Evolutionary conservation across 768 basidiomycete genomes (phyloP), one percentile per base, ranked within the genome.

Genomic region (Podaxis sp.): DNA sequence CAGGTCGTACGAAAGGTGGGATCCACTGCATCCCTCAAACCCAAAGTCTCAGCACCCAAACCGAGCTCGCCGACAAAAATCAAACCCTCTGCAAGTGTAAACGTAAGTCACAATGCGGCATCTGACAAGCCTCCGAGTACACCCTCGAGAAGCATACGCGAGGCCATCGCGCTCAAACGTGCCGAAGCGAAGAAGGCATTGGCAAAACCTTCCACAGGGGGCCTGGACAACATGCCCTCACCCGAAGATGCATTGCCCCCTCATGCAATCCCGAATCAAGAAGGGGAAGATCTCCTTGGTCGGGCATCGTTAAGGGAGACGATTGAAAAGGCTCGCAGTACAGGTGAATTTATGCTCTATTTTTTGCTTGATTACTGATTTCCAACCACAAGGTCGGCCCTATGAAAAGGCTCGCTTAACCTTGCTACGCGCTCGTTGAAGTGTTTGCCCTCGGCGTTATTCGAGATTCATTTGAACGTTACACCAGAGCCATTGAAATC

Each of bases 401-500:
- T 64, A 40, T 64, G 64, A 62, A 56, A 73, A 78, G 91, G 90
- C 65, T 77, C 82, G 38, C 76, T 93, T 67, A 93, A 93, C 73
- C 74, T 93, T 64, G 81, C 88, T 5, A 86, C 90, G 23, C 86
- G 92, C 62, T 83, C 82, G 52, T 74, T 94, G 62, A 81, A 79
- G 2, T 90, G 90, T 69, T 69, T 93, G 21, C 91, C 91, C 3
- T 88, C 88, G 3, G 87, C 83, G 0, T 74, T 94, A 25, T 94
- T 91, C 66, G 88, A 92, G 64, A 81, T 91, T 9, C 92, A 93
- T 72, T 78, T 94, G 27, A 87, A 85, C 5, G 74, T 94, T 56
- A 90, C 78, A 4, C 88, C 92, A 1, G 85, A 87, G 47, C 77
- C 79, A n/a, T 74, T 93, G 40, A 81, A 83, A 69, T 84, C 82